Conservation (phyloP, 805 yeast species). For the Metschnikowia drakensbergensis region DNA sequence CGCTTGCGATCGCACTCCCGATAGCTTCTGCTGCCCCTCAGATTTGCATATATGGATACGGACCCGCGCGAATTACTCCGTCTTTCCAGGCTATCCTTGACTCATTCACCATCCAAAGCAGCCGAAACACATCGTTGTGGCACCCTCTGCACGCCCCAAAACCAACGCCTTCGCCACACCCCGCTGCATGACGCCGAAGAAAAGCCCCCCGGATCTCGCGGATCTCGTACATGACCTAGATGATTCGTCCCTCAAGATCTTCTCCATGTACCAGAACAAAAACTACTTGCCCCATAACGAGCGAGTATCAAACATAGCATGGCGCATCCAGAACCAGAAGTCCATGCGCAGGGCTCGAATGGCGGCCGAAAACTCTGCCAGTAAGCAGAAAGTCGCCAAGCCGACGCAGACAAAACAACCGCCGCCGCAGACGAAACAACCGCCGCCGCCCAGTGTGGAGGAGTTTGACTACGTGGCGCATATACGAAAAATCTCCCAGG, state of each 20-base stretch:
- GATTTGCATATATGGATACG: not conserved
- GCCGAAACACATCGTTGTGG: not conserved
- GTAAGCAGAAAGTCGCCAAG: not conserved
- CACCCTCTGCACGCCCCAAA: not conserved
- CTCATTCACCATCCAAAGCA: not conserved
- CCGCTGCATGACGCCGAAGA: not conserved
- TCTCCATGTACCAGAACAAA: slow-evolving; percentile 41
- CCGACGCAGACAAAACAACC: slow-evolving; percentile 6
- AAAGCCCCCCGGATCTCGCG: slow-evolving; percentile 4
- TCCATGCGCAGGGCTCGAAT: slow-evolving; percentile 13
- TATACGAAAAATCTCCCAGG: slow-evolving; percentile 39
- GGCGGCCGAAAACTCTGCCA: slow-evolving; percentile 2
- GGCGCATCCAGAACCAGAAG: slow-evolving; percentile 43
- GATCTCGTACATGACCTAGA: slow-evolving; percentile 33
- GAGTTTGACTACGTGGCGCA: slow-evolving; percentile 47
- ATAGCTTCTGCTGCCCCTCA: not conserved
- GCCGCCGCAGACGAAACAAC: slow-evolving; percentile 9
- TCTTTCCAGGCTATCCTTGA: not conserved
- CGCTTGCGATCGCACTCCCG: no score
- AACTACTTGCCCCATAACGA: slow-evolving; percentile 40
- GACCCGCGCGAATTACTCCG: slow-evolving; percentile 5
- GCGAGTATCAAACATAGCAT: slow-evolving; percentile 41
- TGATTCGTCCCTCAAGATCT: slow-evolving; percentile 35
- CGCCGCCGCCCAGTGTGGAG: slow-evolving; percentile 28
- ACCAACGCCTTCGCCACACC: not conserved